These are phyloP conservation scores for Penicillium atrosanguineum DNA, from an alignment of 495 filamentous ascomycete species.

Conservation along the genomic window DNA sequence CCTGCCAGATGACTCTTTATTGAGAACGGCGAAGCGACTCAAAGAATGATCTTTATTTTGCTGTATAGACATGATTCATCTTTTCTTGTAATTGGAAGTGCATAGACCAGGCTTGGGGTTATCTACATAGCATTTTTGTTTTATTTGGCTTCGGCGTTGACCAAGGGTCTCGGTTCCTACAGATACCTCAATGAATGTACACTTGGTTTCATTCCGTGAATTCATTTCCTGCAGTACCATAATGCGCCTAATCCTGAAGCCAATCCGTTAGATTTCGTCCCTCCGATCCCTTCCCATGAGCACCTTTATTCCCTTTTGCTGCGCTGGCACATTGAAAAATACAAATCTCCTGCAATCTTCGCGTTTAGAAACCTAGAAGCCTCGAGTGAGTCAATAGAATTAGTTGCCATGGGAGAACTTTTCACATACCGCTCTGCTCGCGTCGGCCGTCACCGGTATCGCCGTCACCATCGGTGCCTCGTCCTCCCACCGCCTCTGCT, in stretches of 20 bases:
- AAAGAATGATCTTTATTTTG: constrained; percentile 33
- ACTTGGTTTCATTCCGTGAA: background rate
- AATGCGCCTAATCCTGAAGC: constrained; percentile 1
- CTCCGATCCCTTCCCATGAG: background rate
- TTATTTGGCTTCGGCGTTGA: constrained; percentile 9
- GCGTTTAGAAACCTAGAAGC: constrained; percentile 5
- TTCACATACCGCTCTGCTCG: constrained; percentile 40
- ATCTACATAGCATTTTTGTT: background rate
- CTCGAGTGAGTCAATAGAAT: background rate
- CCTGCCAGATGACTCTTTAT: constrained; percentile 75
- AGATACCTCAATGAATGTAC: constrained; percentile 8
- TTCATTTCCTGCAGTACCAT: constrained; percentile 1
- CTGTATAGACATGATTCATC: background rate
- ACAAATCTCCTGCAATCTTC: background rate
- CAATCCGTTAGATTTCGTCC: background rate
- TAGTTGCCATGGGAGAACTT: background rate
- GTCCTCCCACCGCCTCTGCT: constrained; percentile 24
- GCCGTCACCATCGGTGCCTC: constrained; percentile 17
- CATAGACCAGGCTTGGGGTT: background rate
- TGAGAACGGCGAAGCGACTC: constrained; percentile 44
- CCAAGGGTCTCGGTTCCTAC: background rate
- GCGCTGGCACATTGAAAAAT: background rate
- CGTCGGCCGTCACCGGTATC: constrained; percentile 23
- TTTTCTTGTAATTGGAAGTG: background rate
- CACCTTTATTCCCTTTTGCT: background rate